Evolutionary conservation across 2,329 filamentous ascomycete species (phyloP).

Genomic region (Lasiodiplodia hormozganensis): DNA sequence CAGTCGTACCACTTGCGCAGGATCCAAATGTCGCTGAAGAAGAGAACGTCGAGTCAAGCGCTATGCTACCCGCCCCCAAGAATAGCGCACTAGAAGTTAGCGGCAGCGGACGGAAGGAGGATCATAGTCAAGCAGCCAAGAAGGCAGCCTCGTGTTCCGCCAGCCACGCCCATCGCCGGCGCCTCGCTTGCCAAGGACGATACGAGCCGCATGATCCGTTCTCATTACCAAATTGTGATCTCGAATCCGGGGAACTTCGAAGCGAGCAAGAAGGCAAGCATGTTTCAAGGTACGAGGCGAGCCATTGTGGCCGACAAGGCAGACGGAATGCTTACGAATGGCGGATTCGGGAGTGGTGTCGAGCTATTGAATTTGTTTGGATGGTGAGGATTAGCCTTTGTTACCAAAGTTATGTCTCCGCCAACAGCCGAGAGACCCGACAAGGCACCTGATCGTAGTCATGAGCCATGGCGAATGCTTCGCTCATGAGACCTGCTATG

Average conservation of each 20-base stretch:
- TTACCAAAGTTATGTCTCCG: not conserved
- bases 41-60: conserved; percentile 4
- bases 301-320: not conserved
- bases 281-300: not conserved
- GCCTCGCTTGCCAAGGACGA: conserved; percentile 2
- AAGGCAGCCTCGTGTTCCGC: conserved; percentile 5
- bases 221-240: conserved; percentile 14
- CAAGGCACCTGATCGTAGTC: not conserved
- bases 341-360: not conserved
- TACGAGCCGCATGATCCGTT: conserved; percentile 22
- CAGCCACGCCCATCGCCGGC: conserved; percentile 20
- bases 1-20: not conserved
- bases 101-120: not conserved
- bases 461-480: not conserved
- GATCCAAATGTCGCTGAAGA: not conserved
- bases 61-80: not conserved
- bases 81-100: not conserved
- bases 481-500: not conserved
- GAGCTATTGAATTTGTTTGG: not conserved
- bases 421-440: not conserved
- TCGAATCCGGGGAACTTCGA: not conserved
- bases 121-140: not conserved
- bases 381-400: not conserved
- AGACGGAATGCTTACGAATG: not conserved
- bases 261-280: not conserved